phyloP scores from a whole-genome alignment of 2,329 filamentous ascomycete genomes.

The Epichloe uncinata region DNA sequence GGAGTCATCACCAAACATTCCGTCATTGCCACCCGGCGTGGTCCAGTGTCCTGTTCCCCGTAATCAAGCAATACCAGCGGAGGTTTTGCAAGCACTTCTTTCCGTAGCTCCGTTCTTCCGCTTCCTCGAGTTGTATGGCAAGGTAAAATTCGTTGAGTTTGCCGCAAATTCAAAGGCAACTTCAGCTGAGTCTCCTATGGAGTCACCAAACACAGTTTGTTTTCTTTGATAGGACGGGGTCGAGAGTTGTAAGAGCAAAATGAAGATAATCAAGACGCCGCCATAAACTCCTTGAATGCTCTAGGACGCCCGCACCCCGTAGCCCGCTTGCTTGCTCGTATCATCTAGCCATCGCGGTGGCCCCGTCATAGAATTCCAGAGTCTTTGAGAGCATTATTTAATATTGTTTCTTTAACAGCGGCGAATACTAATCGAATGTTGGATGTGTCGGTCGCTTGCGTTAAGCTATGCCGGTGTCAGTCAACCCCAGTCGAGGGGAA shows the following conservation, averaged over 20 bases:
- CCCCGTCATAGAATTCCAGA: constrained; percentile 73
- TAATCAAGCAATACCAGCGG: not conserved
- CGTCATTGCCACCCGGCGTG: constrained; percentile 2
- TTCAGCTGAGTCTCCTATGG: not conserved
- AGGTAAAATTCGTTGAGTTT: not conserved
- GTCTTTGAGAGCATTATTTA: constrained; percentile 96
- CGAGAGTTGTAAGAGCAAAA: not conserved
- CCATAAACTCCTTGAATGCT: constrained; percentile 10
- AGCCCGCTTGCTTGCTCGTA: constrained; percentile 5
- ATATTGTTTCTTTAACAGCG: constrained; percentile 94
- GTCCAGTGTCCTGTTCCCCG: not conserved
- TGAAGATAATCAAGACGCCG: not conserved
- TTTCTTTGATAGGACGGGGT: not conserved
- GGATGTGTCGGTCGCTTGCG: constrained; percentile 96
- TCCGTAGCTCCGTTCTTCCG: too few relatives aligned
- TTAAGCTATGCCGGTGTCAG: constrained; percentile 48
- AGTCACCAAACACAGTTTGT: not conserved
- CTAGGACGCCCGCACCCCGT: constrained; percentile 10
- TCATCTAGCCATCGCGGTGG: constrained; percentile 6
- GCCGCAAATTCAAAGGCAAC: not conserved
- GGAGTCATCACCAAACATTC: constrained; percentile 3
- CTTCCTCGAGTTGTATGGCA: not conserved
- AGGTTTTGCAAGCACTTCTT: not conserved
- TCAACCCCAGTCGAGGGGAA: not conserved
- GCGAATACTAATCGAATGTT: constrained; percentile 97